Percentiles rank a stretch among this genome's conserved stretches.
Evolutionary conservation across 106 monocot genomes (phyloP).

Genomic region (Amphibolis antarctica): DNA sequence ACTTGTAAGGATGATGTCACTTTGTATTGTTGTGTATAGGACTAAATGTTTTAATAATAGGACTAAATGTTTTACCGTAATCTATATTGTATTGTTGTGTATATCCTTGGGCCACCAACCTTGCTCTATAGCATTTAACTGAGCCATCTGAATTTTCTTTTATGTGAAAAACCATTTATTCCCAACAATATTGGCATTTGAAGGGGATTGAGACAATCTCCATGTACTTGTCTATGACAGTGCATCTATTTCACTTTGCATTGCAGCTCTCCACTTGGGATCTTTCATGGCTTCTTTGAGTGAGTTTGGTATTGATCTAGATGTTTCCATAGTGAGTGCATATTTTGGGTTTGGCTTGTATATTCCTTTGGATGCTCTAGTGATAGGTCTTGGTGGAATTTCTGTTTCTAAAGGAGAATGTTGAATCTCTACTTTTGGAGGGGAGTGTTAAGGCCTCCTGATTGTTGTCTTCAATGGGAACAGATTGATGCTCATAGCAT

Average conservation of each 20-base stretch:
- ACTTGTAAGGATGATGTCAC: constrained; percentile 1
- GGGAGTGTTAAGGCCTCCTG: background rate
- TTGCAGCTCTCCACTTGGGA: background rate
- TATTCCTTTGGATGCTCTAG: background rate
- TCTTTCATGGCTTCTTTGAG: background rate
- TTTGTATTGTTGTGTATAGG: background rate
- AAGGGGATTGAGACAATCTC: background rate
- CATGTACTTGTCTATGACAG: background rate
- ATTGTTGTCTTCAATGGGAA: background rate
- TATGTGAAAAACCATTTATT: background rate
- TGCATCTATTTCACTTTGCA: background rate
- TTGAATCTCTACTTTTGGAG: background rate
- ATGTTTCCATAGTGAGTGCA: background rate
- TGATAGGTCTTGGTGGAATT: background rate
- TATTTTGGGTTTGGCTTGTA: background rate
- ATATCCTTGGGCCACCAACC: background rate
- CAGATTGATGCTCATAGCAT: background rate
- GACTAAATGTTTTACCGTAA: background rate
- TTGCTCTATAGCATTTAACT: background rate
- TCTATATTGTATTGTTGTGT: too few relatives aligned
- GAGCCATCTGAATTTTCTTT: background rate
- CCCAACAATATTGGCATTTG: background rate
- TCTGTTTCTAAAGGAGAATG: background rate
- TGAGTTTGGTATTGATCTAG: background rate
- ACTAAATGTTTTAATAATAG: too few relatives aligned